A percentile compares a stretch with the other conserved stretches of the same genome.
Conservation (phyloP, 2,329 filamentous ascomycete genomes). For the Sporothrix brasiliensis region DNA sequence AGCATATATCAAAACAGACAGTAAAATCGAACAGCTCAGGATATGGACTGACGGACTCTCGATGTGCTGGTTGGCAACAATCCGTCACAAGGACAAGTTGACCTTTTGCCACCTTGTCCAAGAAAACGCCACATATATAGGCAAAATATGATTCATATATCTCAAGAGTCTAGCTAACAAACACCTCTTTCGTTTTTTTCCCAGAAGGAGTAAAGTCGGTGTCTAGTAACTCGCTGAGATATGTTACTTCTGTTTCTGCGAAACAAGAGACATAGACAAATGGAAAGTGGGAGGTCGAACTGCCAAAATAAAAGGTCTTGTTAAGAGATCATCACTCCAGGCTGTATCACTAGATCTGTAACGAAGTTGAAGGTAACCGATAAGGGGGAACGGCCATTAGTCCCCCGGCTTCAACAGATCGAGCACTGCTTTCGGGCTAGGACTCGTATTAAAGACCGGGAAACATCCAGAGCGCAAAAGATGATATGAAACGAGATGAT, state of each 20-base stretch:
- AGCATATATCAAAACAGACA: too few relatives aligned
- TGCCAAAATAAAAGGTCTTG: not conserved
- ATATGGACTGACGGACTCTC: not conserved
- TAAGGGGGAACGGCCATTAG: not conserved
- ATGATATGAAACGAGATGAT: not conserved
- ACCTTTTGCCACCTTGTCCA: not conserved
- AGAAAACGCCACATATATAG: not conserved
- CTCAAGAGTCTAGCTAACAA: not conserved
- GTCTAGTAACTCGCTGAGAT: constrained; percentile 1
- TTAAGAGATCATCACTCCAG: not conserved
- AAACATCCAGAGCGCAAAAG: not conserved
- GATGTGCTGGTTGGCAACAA: not conserved
- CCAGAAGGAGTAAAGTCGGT: not conserved
- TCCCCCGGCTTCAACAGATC: not conserved
- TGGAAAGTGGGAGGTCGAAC: not conserved
- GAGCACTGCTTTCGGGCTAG: not conserved
- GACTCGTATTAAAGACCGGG: not conserved
- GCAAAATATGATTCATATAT: not conserved
- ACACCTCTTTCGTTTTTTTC: not conserved
- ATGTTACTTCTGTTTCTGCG: not conserved
- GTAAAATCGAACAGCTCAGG: not conserved
- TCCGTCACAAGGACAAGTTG: not conserved
- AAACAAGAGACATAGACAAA: not conserved
- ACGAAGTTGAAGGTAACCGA: not conserved
- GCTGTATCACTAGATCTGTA: constrained; percentile 13